These are phyloP conservation scores for Pyrenophora tritici-repentis DNA, from an alignment of 2,329 filamentous ascomycete species.

Conservation along the genomic window DNA sequence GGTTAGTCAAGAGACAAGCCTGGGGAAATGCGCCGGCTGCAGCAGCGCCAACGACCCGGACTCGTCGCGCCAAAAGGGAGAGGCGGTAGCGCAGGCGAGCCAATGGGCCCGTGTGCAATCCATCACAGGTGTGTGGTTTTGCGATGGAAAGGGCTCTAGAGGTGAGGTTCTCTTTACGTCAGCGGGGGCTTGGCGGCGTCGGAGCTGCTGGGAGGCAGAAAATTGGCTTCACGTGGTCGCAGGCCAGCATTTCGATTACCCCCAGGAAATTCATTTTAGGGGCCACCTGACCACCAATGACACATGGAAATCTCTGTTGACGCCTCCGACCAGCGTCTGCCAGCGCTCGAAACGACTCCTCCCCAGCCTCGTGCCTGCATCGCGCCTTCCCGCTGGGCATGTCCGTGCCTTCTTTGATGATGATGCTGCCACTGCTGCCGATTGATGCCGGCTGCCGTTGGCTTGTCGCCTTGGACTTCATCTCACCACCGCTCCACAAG, in stretches of 20 bases:
- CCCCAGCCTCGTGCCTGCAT: conserved; percentile 29
- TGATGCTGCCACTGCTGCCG: too few species aligned
- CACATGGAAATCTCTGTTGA: conserved; percentile 38
- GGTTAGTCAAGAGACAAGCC: conserved; percentile 40
- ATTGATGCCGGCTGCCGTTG: conserved; percentile 18
- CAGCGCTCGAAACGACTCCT: too few species aligned
- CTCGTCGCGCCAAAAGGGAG: conserved; percentile 28
- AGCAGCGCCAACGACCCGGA: conserved; percentile 34
- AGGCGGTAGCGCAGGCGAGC: conserved; percentile 27
- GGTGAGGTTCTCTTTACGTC: conserved; percentile 34
- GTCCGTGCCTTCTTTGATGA: conserved; percentile 18
- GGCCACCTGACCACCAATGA: conserved; percentile 26
- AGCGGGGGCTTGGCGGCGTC: conserved; percentile 17
- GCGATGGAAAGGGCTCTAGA: conserved; percentile 26
- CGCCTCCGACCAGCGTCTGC: conserved; percentile 26
- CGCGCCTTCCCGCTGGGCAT: conserved; percentile 18
- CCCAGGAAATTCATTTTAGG: conserved; percentile 21
- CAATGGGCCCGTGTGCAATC: conserved; percentile 13
- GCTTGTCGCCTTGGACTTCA: conserved; percentile 19
- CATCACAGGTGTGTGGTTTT: conserved; percentile 27
- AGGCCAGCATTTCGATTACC: conserved; percentile 20
- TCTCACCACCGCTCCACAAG: conserved; percentile 19
- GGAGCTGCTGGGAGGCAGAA: conserved; percentile 16
- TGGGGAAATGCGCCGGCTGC: conserved; percentile 26
- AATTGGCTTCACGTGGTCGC: conserved; percentile 21